Evolutionary conservation across 164 flowering plant genomes (phyloP), one percentile per base, ranked within the genome.

Genomic region (Vitis riparia): DNA sequence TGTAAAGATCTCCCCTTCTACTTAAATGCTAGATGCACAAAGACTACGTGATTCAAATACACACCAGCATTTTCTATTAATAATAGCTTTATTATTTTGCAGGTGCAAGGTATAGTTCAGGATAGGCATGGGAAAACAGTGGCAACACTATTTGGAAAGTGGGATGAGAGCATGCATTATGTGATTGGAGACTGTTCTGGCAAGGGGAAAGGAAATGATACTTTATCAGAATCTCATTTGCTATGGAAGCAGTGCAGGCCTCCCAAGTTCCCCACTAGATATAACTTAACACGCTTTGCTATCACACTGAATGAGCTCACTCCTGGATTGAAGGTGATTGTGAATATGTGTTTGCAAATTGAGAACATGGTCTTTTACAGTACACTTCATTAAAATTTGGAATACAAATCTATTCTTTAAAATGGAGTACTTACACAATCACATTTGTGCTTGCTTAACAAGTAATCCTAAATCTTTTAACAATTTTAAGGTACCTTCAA

Each of bases 151-250:
- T 86, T 91, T 79, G 99, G 99, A 65, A 95, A 95, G 84, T 95
- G 99, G 99, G 94, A 93, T 74, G 97, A 92, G 72, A 91, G 94
- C 80, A 91, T 95, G 92, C 88, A 95, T 76, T 95, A 84, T 68
- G 83, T 90, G 62, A 75, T 64, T 73, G 99, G 97, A 63, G 98
- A 91, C 72, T 85, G 66, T 66, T 83, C 88, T 16, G 86, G 85
- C 48, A 93, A 88, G 75, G 91, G 83, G 51, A 87, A 86, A 78
- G 85, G 81, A 58, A 66, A 58, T 2, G 89, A 85, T 13, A 74
- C 84, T 17, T 65, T 81, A 59, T 73, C 89, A 15, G 84, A 84
- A 64, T 78, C 93, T 52, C 80, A 30, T 51, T 58, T 84, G 62
- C 89, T 90, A 51, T 90, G 96, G 96, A 88, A 88, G 68, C 66